These are phyloP conservation scores for Achlya hypogyna DNA, from an alignment of 352 stramenopile genomes.

Conservation along the genomic window DNA sequence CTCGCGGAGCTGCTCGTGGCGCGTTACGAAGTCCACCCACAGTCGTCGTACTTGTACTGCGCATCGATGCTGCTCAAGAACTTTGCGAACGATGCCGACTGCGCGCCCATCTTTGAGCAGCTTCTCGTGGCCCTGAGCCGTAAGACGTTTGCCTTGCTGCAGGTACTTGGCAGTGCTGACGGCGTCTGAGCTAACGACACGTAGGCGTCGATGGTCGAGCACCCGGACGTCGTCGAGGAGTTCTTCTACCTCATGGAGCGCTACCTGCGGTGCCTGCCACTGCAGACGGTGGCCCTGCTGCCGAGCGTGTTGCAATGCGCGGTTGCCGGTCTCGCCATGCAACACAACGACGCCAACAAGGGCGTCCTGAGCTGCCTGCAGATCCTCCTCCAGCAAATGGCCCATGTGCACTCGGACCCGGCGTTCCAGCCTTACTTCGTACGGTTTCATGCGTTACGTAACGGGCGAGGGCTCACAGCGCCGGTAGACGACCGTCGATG, in stretches of 20 bases:
- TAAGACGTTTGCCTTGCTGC: slow-evolving; percentile 82
- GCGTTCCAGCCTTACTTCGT: not conserved
- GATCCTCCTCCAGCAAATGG: slow-evolving; percentile 25
- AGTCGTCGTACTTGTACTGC: slow-evolving; percentile 78
- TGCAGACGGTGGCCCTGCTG: slow-evolving; percentile 62
- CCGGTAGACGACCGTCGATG: slow-evolving; percentile 21
- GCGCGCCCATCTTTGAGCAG: slow-evolving; percentile 48
- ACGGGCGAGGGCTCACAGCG: not conserved
- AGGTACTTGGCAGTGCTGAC: slow-evolving; percentile 30
- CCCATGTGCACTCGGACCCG: not conserved
- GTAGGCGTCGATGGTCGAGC: slow-evolving; percentile 32
- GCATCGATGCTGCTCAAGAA: slow-evolving; percentile 81
- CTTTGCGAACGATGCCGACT: slow-evolving; percentile 24
- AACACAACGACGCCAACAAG: slow-evolving; percentile 92
- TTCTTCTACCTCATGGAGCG: slow-evolving; percentile 93
- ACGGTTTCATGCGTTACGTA: not conserved
- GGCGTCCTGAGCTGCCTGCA: slow-evolving; percentile 91
- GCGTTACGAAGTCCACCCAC: slow-evolving; percentile 69
- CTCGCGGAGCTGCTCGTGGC: slow-evolving; percentile 68
- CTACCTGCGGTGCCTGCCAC: slow-evolving; percentile 76
- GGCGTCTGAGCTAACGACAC: slow-evolving; percentile 6
- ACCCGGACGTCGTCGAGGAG: slow-evolving; percentile 93
- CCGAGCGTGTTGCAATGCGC: slow-evolving; percentile 71
- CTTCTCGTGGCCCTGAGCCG: slow-evolving; percentile 57
- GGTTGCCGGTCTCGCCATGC: slow-evolving; percentile 78